Base-by-base conservation (phyloP, 192 early-diverging fungal species). In the Endogone sp. region DNA sequence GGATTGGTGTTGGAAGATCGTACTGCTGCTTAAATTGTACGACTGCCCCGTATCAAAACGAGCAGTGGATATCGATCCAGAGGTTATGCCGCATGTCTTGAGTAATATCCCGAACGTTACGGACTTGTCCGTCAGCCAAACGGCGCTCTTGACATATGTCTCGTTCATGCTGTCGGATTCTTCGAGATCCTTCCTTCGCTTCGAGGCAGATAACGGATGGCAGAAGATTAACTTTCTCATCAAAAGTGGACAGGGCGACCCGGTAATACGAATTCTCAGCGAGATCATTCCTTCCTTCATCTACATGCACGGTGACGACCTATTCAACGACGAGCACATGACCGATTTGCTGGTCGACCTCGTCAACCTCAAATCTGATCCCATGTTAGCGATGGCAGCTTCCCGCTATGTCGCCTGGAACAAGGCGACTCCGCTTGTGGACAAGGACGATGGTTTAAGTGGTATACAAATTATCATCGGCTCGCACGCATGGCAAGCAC, bases 1-100 rank as follows among this genome's bases (percentile, higher is more conserved):
- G 71, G 74, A 78, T 20, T 83, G 82, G 82, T 78, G 73, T 49
- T 80, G 78, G 78, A 26, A 24, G n/a, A 72, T 79, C 32, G 60
- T 76, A 3, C 73, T 65, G 3, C 64, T 71, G 28, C 62, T 83
- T 1, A 37, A 71, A 21, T 62, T 80, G 2, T 72, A 75, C 26
- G 64, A 80, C 24, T 57, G 77, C 4, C 72, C 72, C 2, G 31
- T 75, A 10, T 56, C 60, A 3, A 44, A 29, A 20, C 58, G 68
- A 26, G 68, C 65, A 30, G 28, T 25, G 10, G 64, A 70, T 2
- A 56, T 67, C 20, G 74, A 75, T 28, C 60, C 70, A 27, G 73
- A 72, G 54, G 70, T 79, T n/a, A 75, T 66, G 26, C 63, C 30
- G 64, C 76, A n/a, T 68, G 66, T 61, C 27, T 74, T 13, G 37